These are phyloP conservation scores for Ceratocystis cubensis DNA, from an alignment of 2,329 filamentous ascomycete genomes.

Conservation along the genomic window DNA sequence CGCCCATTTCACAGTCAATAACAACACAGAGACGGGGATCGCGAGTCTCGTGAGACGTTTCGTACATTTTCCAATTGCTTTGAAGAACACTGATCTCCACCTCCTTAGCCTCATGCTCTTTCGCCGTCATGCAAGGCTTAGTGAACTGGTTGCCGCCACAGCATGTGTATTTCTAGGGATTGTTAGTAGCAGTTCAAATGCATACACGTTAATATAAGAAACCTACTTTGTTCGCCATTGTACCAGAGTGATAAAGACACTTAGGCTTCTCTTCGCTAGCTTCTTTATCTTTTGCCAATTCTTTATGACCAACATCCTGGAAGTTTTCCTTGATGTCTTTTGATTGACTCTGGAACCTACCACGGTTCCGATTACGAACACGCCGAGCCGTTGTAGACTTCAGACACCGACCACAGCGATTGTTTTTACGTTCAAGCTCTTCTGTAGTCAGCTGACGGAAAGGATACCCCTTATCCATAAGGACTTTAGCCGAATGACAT, in stretches of 20 bases:
- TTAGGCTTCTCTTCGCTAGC: constrained; percentile 13
- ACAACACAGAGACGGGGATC: constrained; percentile 29
- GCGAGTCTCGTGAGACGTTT: constrained; percentile 22
- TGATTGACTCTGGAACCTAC: constrained; percentile 8
- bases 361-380: constrained; percentile 3
- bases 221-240: constrained; percentile 25
- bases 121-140: constrained; percentile 25
- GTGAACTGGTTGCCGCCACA: constrained; percentile 24
- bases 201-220: neutral
- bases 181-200: constrained; percentile 13
- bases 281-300: neutral
- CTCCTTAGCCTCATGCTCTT: constrained; percentile 23
- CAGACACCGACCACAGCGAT: constrained; percentile 26
- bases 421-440: constrained; percentile 27
- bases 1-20: constrained; percentile 46
- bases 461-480: constrained; percentile 24
- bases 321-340: neutral
- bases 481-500: neutral
- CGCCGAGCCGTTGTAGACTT: constrained; percentile 19
- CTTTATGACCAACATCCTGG: neutral
- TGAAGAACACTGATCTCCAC: constrained; percentile 24
- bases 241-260: constrained; percentile 25
- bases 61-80: constrained; percentile 25
- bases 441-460: constrained; percentile 24
- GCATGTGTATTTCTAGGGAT: constrained; percentile 27